Percentiles rank a stretch among this genome's conserved stretches.
phyloP scores from a whole-genome alignment of 495 filamentous ascomycete genomes.

The Stereocaulon alpinum region DNA sequence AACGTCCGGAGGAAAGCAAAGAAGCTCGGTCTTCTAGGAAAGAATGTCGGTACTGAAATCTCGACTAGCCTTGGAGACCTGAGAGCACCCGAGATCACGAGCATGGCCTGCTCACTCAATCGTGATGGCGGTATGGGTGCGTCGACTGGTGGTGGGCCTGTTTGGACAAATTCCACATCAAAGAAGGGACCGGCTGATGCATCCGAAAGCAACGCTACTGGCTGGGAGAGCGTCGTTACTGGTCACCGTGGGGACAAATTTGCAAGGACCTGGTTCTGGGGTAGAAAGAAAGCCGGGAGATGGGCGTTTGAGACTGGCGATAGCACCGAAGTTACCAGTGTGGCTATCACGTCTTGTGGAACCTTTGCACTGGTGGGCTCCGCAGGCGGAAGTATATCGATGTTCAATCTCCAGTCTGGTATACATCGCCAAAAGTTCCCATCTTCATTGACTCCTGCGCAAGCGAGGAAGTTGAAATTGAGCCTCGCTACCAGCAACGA shows the following conservation, averaged over 20 bases:
- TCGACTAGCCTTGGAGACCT: constrained; percentile 58
- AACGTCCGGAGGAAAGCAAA: constrained; percentile 71
- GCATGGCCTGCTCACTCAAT: constrained; percentile 80
- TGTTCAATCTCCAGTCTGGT: constrained; percentile 96
- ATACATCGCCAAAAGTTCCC: constrained; percentile 78
- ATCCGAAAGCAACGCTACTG: constrained; percentile 58
- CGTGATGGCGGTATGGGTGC: constrained; percentile 86
- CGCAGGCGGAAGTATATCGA: constrained; percentile 66
- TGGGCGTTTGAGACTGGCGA: constrained; percentile 89
- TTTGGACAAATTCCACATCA: constrained; percentile 63
- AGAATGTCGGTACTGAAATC: constrained; percentile 28
- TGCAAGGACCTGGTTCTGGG: constrained; percentile 96
- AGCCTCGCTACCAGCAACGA: constrained; percentile 31
- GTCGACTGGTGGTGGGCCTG: constrained; percentile 51
- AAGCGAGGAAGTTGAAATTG: constrained; percentile 51
- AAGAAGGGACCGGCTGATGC: constrained; percentile 44
- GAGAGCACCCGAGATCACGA: constrained; percentile 82
- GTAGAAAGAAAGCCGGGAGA: constrained; percentile 78
- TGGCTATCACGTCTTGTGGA: constrained; percentile 81
- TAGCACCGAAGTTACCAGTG: constrained; percentile 69
- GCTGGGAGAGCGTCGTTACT: constrained; percentile 95
- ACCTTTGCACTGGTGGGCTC: constrained; percentile 92
- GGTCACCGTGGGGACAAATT: constrained; percentile 79
- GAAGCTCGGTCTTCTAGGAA: constrained; percentile 56
- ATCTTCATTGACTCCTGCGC: constrained; percentile 51